Evolutionary conservation across 129 eudicot genomes (phyloP), one percentile per base, ranked within the genome.

Genomic region (Flaveria linearis): DNA sequence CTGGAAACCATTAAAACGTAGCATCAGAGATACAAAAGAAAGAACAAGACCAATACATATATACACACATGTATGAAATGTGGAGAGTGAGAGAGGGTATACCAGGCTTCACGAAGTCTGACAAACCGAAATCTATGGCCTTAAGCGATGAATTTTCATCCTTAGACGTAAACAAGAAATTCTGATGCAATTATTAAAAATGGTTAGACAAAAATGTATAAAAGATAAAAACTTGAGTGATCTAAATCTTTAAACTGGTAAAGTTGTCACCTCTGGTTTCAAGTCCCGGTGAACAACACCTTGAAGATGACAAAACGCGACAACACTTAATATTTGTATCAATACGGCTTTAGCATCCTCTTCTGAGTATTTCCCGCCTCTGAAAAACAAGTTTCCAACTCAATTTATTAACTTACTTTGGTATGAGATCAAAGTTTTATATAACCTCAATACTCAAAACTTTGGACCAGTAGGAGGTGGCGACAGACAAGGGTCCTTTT

Each of bases 221-320:
- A 50, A 51, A 51, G 26, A 41, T 68, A 23, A 58, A 45, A 45
- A 36, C 1, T 61, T 63, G 30, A 68, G 65, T 64, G 14, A 25
- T 41, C 47, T 28, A 69, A 53, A 56, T 28, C 18, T 16, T 12
- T 78, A 26, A 61, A 61, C 36, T 46, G 50, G 52, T 17, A 70
- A 15, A 64, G 18, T 6, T 22, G 81, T 75, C 61, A 90, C 98
- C 98, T 93, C 98, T 16, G 97, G 98, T 72, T 90, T 93, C 53
- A 93, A 88, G 84, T 93, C 98, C 13, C 97, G 94, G 81, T 95
- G 99, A 18, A 95, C 99, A 53, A 95, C 99, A 22, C 99, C 99
- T 81, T 95, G 99, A 71, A 95, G 91, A 88, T 95, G 99, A 82
- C 97, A 95, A 82, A 87, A 94, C 33, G 98, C 82, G 78, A 91